phyloP scores from a whole-genome alignment of 1,139 yeast species.

The Scheffersomyces parashehatae region DNA sequence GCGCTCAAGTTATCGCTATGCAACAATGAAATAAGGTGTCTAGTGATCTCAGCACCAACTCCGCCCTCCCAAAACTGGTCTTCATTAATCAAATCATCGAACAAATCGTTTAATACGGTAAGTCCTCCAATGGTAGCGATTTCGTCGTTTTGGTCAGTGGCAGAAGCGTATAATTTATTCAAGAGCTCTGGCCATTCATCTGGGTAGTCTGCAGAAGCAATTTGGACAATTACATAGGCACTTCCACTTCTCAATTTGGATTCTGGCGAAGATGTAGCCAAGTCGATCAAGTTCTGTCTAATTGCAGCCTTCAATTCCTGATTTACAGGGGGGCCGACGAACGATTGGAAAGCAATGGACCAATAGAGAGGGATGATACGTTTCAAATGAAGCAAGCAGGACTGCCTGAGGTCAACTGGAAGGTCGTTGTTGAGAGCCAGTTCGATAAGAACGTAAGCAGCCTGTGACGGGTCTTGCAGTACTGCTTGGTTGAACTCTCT shows the following conservation, averaged over 20 bases:
- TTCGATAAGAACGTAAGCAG: slow-evolving; percentile 29
- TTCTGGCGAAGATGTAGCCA: slow-evolving; percentile 52
- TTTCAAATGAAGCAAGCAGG: slow-evolving; percentile 69
- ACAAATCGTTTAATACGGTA: slow-evolving; percentile 70
- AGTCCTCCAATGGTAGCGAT: slow-evolving; percentile 62
- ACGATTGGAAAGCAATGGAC: slow-evolving; percentile 84
- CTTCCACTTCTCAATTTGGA: slow-evolving; percentile 69
- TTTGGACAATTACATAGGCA: slow-evolving; percentile 76
- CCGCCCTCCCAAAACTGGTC: slow-evolving; percentile 83
- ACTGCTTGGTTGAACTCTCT: slow-evolving; percentile 29
- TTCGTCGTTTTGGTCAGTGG: slow-evolving; percentile 31
- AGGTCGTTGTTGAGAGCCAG: slow-evolving; percentile 20
- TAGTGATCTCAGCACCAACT: slow-evolving; percentile 54
- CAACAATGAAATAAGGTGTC: slow-evolving; percentile 47
- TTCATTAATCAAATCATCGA: slow-evolving; percentile 83
- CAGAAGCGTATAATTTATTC: slow-evolving; percentile 43
- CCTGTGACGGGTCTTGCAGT: slow-evolving; percentile 31
- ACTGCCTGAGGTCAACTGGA: slow-evolving; percentile 51
- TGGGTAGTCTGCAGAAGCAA: slow-evolving; percentile 89
- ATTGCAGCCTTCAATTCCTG: slow-evolving; percentile 52
- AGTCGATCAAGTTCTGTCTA: slow-evolving; percentile 50
- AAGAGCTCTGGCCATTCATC: slow-evolving; percentile 91
- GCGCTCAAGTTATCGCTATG: slow-evolving; percentile 25
- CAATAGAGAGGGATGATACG: slow-evolving; percentile 72
- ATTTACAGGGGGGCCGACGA: slow-evolving; percentile 63